phyloP scores from a whole-genome alignment of 2,329 filamentous ascomycete species.

The Aspergillus vadensis region DNA sequence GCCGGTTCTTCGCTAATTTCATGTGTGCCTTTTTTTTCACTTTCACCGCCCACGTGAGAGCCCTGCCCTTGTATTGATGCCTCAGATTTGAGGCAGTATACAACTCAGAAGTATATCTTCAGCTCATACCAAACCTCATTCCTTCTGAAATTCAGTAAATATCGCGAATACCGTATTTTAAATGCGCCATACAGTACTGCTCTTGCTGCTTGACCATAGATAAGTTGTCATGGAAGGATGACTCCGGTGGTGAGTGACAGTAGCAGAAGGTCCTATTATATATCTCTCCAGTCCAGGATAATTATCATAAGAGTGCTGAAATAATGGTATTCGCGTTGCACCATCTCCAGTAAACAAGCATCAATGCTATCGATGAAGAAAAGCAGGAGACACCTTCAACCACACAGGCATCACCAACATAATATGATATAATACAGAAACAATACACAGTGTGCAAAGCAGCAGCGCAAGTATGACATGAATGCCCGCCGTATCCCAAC shows the following conservation, averaged over 20 bases:
- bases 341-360: not conserved
- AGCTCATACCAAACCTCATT: too few species aligned
- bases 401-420: not conserved
- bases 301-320: not conserved
- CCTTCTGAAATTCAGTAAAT: too few species aligned
- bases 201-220: too few species aligned
- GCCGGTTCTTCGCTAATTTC: not conserved
- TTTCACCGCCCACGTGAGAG: conserved; percentile 1
- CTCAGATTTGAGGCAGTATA: too few species aligned
- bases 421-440: not conserved
- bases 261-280: too few species aligned
- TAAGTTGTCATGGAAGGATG: too few species aligned
- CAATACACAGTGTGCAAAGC: not conserved
- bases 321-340: not conserved
- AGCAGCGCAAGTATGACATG: not conserved
- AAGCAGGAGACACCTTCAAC: not conserved
- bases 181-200: too few species aligned
- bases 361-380: not conserved
- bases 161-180: too few species aligned
- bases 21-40: not conserved
- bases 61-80: not conserved
- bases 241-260: too few species aligned
- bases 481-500: not conserved
- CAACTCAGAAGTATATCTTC: too few species aligned
- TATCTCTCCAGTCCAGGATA: too few species aligned